These are phyloP conservation scores for Pisolithus marmoratus DNA, from an alignment of 768 basidiomycete genomes.

Conservation along the genomic window DNA sequence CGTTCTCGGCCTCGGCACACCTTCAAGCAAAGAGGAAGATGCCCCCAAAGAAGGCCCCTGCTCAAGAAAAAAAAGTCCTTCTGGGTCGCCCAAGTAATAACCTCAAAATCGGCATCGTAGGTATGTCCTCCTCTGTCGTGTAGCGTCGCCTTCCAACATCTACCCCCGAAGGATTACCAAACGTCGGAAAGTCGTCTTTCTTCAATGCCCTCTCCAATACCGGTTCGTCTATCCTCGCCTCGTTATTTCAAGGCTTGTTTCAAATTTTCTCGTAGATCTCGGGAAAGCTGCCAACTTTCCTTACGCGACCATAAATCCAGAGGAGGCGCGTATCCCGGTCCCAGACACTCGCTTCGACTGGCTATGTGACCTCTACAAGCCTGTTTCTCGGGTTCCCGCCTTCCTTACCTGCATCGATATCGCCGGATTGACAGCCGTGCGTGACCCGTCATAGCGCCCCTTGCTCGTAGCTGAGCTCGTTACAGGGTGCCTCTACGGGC, in stretches of 20 bases:
- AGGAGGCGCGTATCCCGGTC: constrained; percentile 93
- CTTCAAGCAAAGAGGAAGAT: constrained; percentile 58
- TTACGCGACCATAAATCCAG: constrained; percentile 90
- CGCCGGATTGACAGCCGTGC: constrained; percentile 89
- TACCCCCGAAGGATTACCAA: constrained; percentile 64
- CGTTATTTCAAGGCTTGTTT: neutral
- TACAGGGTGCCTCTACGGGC: constrained; percentile 90
- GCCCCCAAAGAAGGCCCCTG: constrained; percentile 85
- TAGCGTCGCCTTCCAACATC: neutral
- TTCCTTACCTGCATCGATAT: constrained; percentile 98
- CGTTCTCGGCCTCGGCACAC: constrained; percentile 35
- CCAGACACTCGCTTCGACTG: constrained; percentile 93
- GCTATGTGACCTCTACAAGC: constrained; percentile 90
- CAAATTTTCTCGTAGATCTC: constrained; percentile 48
- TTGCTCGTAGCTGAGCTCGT: constrained; percentile 13
- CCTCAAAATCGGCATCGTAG: constrained; percentile 98
- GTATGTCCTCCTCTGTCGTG: constrained; percentile 41
- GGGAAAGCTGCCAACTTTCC: constrained; percentile 98
- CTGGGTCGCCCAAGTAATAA: constrained; percentile 95
- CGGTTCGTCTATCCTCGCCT: constrained; percentile 40
- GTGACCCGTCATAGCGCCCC: constrained; percentile 19
- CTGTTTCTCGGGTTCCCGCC: constrained; percentile 80
- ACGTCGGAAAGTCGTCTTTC: constrained; percentile 99
- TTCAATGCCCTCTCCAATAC: constrained; percentile 95
- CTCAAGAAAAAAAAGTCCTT: constrained; percentile 75